Evolutionary conservation across 352 stramenopile species (phyloP), one percentile per base, ranked within the genome.

Genomic region (Globisporangium canariense): DNA sequence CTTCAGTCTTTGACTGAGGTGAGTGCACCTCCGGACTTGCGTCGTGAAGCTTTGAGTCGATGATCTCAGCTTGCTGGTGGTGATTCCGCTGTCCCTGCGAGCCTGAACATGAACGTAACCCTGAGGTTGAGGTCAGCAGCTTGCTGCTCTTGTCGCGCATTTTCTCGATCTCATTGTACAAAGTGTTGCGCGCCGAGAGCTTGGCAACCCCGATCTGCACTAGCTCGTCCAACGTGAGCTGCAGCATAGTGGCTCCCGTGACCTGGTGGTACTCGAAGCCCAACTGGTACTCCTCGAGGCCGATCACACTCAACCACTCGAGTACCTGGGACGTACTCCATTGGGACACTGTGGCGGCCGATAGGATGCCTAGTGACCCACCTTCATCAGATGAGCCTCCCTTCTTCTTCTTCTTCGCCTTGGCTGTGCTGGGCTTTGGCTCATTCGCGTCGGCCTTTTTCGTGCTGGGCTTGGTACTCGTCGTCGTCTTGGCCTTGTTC

Each of bases 181-280:
- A n/a, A 0, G 62, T 58, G 67, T 94, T 93, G 6, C 83, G 78
- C 45, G 75, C 71, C 4, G 76, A 90, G 20, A 89, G 49, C 13
- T 83, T 85, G 9, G 58, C 66, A 13, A 93, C 68, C 0, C 85
- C 78, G n/a, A 92, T 76, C 25, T 78, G 64, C 0, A 68, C 64
- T 22, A 79, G 79, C 32, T 86, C 81, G 18, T 80, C 71, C 2
- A 75, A 28, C n/a, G 73, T 65, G 53, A 92, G 66, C 1, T 57
- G 59, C 0, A 94, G 62, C 6, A 94, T 34, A 14, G 63, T 70
- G 18, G 69, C 58, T 0, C 83, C 86, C 3, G 75, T 83, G n/a
- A 94, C 68, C 65, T 93, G 80, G 54, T 94, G 84, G 30, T 85
- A 94, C 67, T 94, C 86, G 46, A 94, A 93, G 3, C 76, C 70